These are phyloP conservation scores for Brasenia schreberi DNA, from an alignment of 164 flowering plant genomes.

Conservation along the genomic window DNA sequence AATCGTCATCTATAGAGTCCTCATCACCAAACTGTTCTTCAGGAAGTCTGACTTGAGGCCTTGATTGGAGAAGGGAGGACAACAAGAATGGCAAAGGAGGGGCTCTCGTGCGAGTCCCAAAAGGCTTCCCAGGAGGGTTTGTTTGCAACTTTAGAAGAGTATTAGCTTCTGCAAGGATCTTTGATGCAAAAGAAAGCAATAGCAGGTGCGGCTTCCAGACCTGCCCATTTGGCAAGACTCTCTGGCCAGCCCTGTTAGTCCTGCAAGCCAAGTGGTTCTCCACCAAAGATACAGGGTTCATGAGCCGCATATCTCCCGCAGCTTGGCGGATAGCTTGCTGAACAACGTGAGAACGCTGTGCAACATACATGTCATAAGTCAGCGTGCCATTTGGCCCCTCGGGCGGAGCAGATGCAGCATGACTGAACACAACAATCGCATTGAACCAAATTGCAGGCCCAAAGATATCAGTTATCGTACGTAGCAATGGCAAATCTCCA, in stretches of 20 bases:
- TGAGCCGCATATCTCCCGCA: conserved; percentile 93
- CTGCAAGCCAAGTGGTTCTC: conserved; percentile 97
- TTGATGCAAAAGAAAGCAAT: conserved; percentile 88
- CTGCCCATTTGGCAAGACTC: conserved; percentile 97
- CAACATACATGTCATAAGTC: conserved; percentile 90
- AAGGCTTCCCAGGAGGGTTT: conserved; percentile 68
- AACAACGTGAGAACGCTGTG: conserved; percentile 88
- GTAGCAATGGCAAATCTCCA: conserved; percentile 77
- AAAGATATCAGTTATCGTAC: conserved; percentile 75
- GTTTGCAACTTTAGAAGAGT: conserved; percentile 83
- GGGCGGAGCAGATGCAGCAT: conserved; percentile 98
- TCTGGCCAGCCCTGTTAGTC: conserved; percentile 93
- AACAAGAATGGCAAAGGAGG: conserved; percentile 88
- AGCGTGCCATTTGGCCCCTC: conserved; percentile 92
- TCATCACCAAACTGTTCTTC: conserved; percentile 81
- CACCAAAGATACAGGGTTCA: conserved; percentile 95
- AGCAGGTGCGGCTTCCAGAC: conserved; percentile 87
- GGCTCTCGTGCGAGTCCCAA: conserved; percentile 45
- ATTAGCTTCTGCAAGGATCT: conserved; percentile 92
- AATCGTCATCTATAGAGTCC: conserved; percentile 52
- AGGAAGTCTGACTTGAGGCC: conserved; percentile 75
- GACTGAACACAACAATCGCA: conserved; percentile 94
- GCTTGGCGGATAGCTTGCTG: conserved; percentile 97
- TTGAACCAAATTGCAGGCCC: conserved; percentile 96
- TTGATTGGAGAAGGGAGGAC: conserved; percentile 85